These are phyloP conservation scores for Penicillium sp. DNA, from an alignment of 2,329 filamentous ascomycete genomes.

Conservation along the genomic window DNA sequence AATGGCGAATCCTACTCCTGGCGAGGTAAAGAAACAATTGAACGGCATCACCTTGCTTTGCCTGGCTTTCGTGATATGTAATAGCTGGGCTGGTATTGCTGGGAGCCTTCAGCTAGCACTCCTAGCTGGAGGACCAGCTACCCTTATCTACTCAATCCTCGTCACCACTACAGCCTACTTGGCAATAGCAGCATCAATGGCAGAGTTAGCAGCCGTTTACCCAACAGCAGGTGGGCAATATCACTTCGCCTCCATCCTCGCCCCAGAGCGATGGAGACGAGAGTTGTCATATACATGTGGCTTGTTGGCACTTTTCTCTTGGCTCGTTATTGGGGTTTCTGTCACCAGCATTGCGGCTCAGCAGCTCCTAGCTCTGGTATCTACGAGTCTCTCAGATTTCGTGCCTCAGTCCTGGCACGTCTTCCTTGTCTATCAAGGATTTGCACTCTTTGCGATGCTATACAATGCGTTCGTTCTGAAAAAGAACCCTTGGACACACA, in stretches of 20 bases:
- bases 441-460: not conserved
- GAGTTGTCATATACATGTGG: not conserved
- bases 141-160: not conserved
- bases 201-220: not conserved
- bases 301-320: not conserved
- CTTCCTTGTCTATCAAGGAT: not conserved
- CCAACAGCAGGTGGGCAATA: constrained; percentile 1
- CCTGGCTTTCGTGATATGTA: not conserved
- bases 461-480: not conserved
- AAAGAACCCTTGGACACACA: not conserved
- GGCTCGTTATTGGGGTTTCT: not conserved
- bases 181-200: not conserved
- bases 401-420: not conserved
- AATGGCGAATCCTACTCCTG: not conserved
- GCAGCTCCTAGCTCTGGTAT: not conserved
- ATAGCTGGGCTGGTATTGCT: not conserved
- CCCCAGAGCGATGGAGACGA: not conserved
- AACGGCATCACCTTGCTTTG: not conserved
- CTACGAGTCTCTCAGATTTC: not conserved
- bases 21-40: not conserved
- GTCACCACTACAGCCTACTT: not conserved
- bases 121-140: not conserved
- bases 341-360: not conserved
- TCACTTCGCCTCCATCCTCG: not conserved
- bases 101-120: not conserved